phyloP scores from a whole-genome alignment of 768 basidiomycete genomes.

The Mycena galericulata region DNA sequence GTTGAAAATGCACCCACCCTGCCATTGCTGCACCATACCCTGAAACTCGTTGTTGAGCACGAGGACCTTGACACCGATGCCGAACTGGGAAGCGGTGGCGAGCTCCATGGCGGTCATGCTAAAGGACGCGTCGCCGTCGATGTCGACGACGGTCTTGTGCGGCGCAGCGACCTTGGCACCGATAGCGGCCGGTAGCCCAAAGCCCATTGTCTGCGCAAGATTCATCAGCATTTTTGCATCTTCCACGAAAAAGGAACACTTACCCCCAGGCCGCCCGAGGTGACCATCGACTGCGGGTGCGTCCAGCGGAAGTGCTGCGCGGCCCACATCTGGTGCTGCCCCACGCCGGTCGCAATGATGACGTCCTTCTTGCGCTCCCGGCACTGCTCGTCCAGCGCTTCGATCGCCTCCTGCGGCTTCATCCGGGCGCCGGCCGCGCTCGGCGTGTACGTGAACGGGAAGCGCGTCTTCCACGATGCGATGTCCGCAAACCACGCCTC shows the following conservation, averaged over 20 bases:
- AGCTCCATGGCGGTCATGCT: conserved; percentile 99
- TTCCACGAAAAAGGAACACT: conserved; percentile 46
- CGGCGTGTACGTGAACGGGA: conserved; percentile 90
- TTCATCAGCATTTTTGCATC: conserved; percentile 15
- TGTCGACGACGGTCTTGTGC: conserved; percentile 92
- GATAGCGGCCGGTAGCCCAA: conserved; percentile 93
- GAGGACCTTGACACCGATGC: conserved; percentile 95
- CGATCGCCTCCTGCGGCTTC: conserved; percentile 98
- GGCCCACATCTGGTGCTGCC: conserved; percentile 99
- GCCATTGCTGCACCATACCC: conserved; percentile 99
- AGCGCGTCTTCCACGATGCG: conserved; percentile 84
- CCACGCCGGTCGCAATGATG: conserved; percentile 93
- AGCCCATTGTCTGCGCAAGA: conserved; percentile 90
- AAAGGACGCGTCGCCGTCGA: conserved; percentile 98
- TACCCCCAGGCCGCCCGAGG: conserved; percentile 95
- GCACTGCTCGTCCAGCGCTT: conserved; percentile 90
- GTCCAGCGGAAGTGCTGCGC: conserved; percentile 95
- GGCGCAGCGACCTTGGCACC: conserved; percentile 98
- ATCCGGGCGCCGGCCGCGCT: conserved; percentile 73
- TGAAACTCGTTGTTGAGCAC: conserved; percentile 97
- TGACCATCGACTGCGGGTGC: conserved; percentile 87
- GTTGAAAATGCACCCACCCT: conserved; percentile 65
- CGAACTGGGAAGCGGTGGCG: conserved; percentile 89
- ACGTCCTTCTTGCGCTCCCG: conserved; percentile 86
- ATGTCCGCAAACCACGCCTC: conserved; percentile 88